These are phyloP conservation scores for Bipolaris oryzae DNA, from an alignment of 2,329 filamentous ascomycete genomes.

Conservation along the genomic window DNA sequence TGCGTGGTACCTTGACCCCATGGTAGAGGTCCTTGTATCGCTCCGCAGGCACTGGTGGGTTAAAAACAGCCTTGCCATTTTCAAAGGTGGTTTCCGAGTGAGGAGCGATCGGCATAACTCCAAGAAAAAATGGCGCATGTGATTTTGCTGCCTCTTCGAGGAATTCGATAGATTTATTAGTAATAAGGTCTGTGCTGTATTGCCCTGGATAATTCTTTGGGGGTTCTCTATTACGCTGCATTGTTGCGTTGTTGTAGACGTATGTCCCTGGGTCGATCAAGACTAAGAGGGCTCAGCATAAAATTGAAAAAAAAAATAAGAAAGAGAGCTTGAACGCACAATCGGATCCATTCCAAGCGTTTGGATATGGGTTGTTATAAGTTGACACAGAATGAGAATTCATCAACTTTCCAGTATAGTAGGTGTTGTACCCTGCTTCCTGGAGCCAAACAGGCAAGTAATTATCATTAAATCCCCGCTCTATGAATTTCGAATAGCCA, in stretches of 20 bases:
- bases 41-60: background rate
- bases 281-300: background rate
- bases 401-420: conserved; percentile 72
- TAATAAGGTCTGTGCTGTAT: conserved; percentile 64
- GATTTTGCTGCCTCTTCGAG: conserved; percentile 60
- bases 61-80: background rate
- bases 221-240: conserved; percentile 63
- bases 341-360: conserved; percentile 64
- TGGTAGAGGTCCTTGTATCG: background rate
- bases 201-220: conserved; percentile 62
- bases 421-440: conserved; percentile 68
- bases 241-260: conserved; percentile 68
- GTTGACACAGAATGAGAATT: conserved; percentile 66
- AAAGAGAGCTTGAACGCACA: conserved; percentile 61
- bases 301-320: too few relatives aligned
- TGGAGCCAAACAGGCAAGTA: conserved; percentile 73
- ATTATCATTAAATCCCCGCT: conserved; percentile 66
- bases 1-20: background rate
- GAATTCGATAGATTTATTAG: conserved; percentile 63
- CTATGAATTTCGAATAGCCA: conserved; percentile 69
- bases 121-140: conserved; percentile 56
- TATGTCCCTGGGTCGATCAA: conserved; percentile 57
- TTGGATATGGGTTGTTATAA: conserved; percentile 62
- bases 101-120: conserved; percentile 67
- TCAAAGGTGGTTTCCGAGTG: conserved; percentile 53